Conservation (phyloP, 768 basidiomycete genomes). For the Jaapia argillacea region DNA sequence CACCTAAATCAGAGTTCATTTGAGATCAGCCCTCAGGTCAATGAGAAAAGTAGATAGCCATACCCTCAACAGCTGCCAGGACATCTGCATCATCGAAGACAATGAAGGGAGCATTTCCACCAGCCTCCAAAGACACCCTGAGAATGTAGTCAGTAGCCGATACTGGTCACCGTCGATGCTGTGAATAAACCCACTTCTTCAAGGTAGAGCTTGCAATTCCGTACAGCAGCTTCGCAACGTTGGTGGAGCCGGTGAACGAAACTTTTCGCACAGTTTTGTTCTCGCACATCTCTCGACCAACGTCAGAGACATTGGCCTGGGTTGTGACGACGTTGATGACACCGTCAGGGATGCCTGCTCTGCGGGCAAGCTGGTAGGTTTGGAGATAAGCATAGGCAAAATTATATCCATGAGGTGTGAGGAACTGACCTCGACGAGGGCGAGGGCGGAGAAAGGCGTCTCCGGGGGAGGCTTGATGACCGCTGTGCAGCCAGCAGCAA, state of each 20-base stretch:
- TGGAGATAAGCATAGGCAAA: not conserved
- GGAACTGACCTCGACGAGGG: conserved; percentile 68
- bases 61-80: conserved; percentile 82
- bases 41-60: conserved; percentile 15
- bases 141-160: not conserved
- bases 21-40: not conserved
- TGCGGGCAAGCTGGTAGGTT: conserved; percentile 53
- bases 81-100: conserved; percentile 96
- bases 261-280: conserved; percentile 81
- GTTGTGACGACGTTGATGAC: conserved; percentile 94
- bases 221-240: conserved; percentile 69
- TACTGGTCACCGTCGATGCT: not conserved
- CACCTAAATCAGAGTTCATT: conserved; percentile 30
- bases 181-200: conserved; percentile 53
- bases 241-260: conserved; percentile 84
- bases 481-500: conserved; percentile 93
- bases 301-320: conserved; percentile 71
- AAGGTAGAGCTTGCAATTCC: conserved; percentile 65
- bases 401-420: not conserved
- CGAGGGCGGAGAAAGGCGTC: conserved; percentile 88
- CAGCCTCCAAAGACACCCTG: conserved; percentile 73
- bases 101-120: conserved; percentile 94
- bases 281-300: conserved; percentile 92
- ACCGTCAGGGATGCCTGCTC: conserved; percentile 91
- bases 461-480: conserved; percentile 95